Percentiles rank a stretch among this genome's conserved stretches.
Conservation (phyloP, 2,329 filamentous ascomycete species). For the Venturia effusa region DNA sequence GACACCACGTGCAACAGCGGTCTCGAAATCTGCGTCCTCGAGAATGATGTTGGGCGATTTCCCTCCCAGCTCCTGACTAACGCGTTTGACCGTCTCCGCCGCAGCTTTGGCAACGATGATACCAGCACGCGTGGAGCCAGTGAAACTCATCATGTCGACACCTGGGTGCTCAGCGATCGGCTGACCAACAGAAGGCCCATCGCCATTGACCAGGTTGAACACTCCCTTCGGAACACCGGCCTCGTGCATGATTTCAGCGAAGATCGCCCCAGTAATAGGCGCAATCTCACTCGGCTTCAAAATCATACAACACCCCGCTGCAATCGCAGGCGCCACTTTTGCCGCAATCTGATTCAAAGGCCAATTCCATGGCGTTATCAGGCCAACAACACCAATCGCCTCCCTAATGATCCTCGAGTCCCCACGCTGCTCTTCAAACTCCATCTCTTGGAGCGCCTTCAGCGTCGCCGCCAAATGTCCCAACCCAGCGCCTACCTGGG, state of each 20-base stretch:
- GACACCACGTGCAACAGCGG: constrained; percentile 57
- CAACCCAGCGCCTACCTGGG: background rate
- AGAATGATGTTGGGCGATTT: constrained; percentile 49
- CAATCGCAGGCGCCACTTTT: constrained; percentile 61
- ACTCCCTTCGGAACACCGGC: constrained; percentile 71
- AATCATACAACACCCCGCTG: constrained; percentile 46
- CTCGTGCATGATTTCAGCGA: constrained; percentile 57
- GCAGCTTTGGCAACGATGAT: constrained; percentile 67
- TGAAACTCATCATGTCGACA: constrained; percentile 71
- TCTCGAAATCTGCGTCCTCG: constrained; percentile 46
- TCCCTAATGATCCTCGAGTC: constrained; percentile 66
- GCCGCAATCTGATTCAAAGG: constrained; percentile 65
- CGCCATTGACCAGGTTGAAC: constrained; percentile 64
- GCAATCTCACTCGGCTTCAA: constrained; percentile 49
- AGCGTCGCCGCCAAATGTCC: background rate
- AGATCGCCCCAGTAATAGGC: constrained; percentile 44
- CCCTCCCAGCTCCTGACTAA: constrained; percentile 49
- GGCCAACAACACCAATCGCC: constrained; percentile 62
- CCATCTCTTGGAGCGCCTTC: background rate
- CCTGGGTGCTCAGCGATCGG: constrained; percentile 56
- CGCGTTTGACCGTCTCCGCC: constrained; percentile 49
- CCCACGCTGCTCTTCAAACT: constrained; percentile 10
- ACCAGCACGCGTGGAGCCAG: constrained; percentile 62
- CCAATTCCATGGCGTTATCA: constrained; percentile 77
- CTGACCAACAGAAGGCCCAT: constrained; percentile 56